phyloP scores from a whole-genome alignment of 2,329 filamentous ascomycete species.

The Cladosporium austrohemisphaericum region DNA sequence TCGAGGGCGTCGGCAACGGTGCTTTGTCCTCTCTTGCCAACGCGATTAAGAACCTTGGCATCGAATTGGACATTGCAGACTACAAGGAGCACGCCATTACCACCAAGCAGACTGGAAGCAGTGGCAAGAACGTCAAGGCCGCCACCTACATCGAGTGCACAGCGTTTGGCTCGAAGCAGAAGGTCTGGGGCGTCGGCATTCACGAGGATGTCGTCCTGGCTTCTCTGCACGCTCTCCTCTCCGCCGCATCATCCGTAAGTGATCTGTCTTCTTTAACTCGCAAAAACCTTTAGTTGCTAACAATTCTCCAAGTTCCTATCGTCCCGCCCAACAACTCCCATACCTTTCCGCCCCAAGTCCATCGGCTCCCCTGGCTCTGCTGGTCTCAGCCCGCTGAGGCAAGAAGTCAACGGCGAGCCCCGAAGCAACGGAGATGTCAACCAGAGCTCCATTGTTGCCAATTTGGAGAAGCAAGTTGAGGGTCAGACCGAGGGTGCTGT shows the following conservation, averaged over 20 bases:
- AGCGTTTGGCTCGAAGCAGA: constrained; percentile 61
- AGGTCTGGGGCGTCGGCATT: constrained; percentile 86
- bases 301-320: constrained; percentile 61
- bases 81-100: constrained; percentile 92
- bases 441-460: constrained; percentile 28
- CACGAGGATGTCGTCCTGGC: constrained; percentile 91
- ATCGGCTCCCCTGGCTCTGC: constrained; percentile 13
- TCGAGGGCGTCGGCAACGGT: constrained; percentile 80
- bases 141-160: constrained; percentile 92
- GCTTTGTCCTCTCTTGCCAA: constrained; percentile 85
- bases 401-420: constrained; percentile 29
- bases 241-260: constrained; percentile 81
- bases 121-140: constrained; percentile 80
- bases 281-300: constrained; percentile 5
- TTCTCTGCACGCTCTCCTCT: constrained; percentile 78
- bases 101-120: constrained; percentile 43
- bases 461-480: constrained; percentile 29
- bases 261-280: constrained; percentile 25
- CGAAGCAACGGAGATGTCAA: constrained; percentile 29
- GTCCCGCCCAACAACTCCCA: constrained; percentile 65
- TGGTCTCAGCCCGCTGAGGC: constrained; percentile 27
- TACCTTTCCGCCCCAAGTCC: constrained; percentile 55
- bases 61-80: constrained; percentile 85
- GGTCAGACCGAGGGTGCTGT: constrained; percentile 1
- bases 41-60: constrained; percentile 71